These are phyloP conservation scores for Diaporthe vaccinii DNA, from an alignment of 2,329 filamentous ascomycete genomes.

Conservation along the genomic window DNA sequence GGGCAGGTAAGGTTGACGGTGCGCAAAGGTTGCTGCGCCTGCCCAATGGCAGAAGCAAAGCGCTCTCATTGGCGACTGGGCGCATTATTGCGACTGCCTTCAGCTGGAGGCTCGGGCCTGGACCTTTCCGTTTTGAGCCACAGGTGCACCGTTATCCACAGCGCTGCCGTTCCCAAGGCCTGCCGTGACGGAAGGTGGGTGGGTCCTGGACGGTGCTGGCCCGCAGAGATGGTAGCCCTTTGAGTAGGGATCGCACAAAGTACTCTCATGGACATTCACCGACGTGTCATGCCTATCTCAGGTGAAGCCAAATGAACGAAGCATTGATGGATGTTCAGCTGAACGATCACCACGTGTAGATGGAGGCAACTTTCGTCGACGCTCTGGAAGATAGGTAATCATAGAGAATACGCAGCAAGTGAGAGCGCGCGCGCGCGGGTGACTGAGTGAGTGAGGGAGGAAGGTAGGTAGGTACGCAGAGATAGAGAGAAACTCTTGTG, in stretches of 20 bases:
- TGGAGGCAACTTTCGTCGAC: not conserved
- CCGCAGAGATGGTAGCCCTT: not conserved
- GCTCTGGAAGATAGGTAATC: not conserved
- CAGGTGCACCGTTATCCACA: slow-evolving; percentile 27
- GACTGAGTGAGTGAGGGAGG: not conserved
- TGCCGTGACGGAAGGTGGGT: slow-evolving; percentile 19
- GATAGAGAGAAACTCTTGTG: not conserved
- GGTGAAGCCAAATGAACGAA: not conserved
- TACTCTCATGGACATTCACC: not conserved
- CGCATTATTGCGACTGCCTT: slow-evolving; percentile 29
- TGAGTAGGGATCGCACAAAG: not conserved
- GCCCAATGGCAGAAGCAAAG: slow-evolving; percentile 34
- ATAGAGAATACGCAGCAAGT: not conserved
- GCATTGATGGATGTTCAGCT: not conserved
- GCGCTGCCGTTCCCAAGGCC: slow-evolving; percentile 12
- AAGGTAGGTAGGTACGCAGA: not conserved
- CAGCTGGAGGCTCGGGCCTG: slow-evolving; percentile 35
- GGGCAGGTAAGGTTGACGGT: slow-evolving; percentile 13
- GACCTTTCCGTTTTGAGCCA: slow-evolving; percentile 38
- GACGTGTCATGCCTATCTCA: not conserved
- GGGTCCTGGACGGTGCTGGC: slow-evolving; percentile 13
- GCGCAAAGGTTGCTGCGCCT: slow-evolving; percentile 19
- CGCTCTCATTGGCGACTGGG: not conserved
- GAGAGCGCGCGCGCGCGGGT: too few relatives aligned
- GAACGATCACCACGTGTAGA: not conserved